Conservation (phyloP, 2,329 filamentous ascomycete genomes). For the Cladosporium velox region DNA sequence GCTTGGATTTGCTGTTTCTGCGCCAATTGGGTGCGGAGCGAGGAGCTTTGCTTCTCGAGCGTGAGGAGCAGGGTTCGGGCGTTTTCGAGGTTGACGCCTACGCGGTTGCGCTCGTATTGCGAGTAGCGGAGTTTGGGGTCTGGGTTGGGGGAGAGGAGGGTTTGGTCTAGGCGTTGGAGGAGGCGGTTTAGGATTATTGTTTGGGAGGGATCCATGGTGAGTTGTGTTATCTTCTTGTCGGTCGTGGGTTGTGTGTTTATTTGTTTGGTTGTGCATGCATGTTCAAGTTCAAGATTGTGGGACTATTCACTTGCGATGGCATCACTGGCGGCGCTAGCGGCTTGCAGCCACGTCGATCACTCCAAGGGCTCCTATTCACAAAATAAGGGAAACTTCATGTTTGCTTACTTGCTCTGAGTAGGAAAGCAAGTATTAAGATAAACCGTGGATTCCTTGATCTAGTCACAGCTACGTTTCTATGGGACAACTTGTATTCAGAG, state of each 20-base stretch:
- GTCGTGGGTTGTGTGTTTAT: not conserved
- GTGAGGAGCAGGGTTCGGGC: slow-evolving; percentile 68
- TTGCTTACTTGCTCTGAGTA: too few relatives aligned
- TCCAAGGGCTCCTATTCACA: not conserved
- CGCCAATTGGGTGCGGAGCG: slow-evolving; percentile 52
- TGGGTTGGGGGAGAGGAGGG: slow-evolving; percentile 62
- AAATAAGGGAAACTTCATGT: too few relatives aligned
- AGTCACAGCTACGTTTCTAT: not conserved
- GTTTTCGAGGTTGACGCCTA: slow-evolving; percentile 67
- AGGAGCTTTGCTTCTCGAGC: slow-evolving; percentile 67
- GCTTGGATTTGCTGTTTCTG: slow-evolving; percentile 63
- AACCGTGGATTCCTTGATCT: not conserved
- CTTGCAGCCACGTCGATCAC: slow-evolving; percentile 17
- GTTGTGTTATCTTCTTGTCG: not conserved
- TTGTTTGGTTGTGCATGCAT: not conserved
- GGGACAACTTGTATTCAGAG: not conserved
- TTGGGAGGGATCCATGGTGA: slow-evolving; percentile 39
- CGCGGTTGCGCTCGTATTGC: slow-evolving; percentile 66
- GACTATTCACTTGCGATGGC: slow-evolving; percentile 11
- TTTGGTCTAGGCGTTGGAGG: slow-evolving; percentile 65
- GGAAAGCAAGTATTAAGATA: too few relatives aligned
- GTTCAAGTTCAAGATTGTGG: not conserved
- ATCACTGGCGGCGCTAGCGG: slow-evolving; percentile 15
- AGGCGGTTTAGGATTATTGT: slow-evolving; percentile 57
- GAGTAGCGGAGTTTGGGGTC: slow-evolving; percentile 49